phyloP scores from a whole-genome alignment of 257 asterid genomes.

The Nicotiana benthamiana region DNA sequence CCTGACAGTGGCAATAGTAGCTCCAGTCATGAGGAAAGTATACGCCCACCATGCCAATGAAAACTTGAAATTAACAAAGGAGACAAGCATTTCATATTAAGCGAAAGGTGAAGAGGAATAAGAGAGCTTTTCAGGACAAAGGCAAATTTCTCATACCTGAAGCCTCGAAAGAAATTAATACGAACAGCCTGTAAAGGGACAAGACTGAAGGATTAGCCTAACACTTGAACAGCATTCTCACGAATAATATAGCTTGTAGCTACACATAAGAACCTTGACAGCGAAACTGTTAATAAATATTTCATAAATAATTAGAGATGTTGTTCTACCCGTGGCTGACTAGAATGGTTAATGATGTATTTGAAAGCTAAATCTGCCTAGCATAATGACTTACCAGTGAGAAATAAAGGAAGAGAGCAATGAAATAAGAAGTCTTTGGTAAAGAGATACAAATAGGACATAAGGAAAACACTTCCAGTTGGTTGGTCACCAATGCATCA shows the following conservation, averaged over 20 bases:
- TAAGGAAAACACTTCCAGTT: no score
- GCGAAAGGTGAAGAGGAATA: neutral
- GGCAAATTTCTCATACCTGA: slow-evolving; percentile 29
- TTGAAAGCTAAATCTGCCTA: neutral
- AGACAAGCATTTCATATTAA: neutral
- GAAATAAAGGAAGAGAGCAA: slow-evolving; percentile 75
- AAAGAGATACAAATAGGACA: no score
- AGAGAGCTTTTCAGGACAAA: neutral
- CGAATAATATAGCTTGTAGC: no score
- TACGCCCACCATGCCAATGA: slow-evolving; percentile 96
- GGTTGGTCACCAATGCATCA: no score
- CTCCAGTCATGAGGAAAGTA: slow-evolving; percentile 88
- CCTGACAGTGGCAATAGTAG: slow-evolving; percentile 57
- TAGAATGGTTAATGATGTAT: neutral
- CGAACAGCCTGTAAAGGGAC: slow-evolving; percentile 56
- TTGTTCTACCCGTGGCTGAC: no score
- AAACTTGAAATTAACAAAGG: slow-evolving; percentile 25
- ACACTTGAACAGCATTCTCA: neutral
- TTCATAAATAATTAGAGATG: neutral
- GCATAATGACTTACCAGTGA: slow-evolving; percentile 47
- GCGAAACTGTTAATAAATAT: neutral
- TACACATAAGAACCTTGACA: neutral
- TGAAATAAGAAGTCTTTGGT: no score
- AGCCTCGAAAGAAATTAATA: slow-evolving; percentile 74
- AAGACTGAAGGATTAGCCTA: slow-evolving; percentile 5